Conservation (phyloP, 75 land plant species). For the Cryptomeria japonica region DNA sequence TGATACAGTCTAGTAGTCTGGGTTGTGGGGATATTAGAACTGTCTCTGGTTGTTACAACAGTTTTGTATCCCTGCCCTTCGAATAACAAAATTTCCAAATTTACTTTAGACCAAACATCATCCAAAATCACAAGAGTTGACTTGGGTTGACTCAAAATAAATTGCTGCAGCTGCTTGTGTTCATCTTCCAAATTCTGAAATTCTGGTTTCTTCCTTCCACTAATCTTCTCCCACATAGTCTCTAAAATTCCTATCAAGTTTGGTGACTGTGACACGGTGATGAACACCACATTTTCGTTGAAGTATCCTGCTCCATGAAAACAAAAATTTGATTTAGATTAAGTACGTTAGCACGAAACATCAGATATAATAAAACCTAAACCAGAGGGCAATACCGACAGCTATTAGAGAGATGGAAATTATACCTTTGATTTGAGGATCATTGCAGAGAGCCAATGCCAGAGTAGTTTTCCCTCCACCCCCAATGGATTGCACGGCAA, state of each 20-base stretch:
- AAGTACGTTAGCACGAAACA: too few relatives aligned
- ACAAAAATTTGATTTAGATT: neutral
- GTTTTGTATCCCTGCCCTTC: slow-evolving; percentile 38
- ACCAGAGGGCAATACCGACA: too few relatives aligned
- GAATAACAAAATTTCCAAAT: slow-evolving; percentile 36
- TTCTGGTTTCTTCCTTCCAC: neutral
- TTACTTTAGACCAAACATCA: slow-evolving; percentile 52
- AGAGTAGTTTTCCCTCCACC: too few relatives aligned
- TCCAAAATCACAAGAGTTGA: slow-evolving; percentile 42
- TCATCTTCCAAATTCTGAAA: neutral
- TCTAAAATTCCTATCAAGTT: neutral
- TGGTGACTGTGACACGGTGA: slow-evolving; percentile 61
- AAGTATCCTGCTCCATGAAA: slow-evolving; percentile 32
- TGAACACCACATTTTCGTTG: slow-evolving; percentile 31
- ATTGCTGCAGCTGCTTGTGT: neutral
- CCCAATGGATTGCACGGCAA: too few relatives aligned
- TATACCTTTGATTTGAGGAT: too few relatives aligned
- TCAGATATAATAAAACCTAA: too few relatives aligned
- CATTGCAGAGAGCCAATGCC: too few relatives aligned
- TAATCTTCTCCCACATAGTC: slow-evolving; percentile 31
- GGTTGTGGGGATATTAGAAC: slow-evolving; percentile 26
- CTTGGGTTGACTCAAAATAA: neutral
- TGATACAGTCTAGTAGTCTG: slow-evolving; percentile 17
- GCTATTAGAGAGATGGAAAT: too few relatives aligned
- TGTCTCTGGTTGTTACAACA: slow-evolving; percentile 34